Percentiles rank a stretch among this genome's conserved stretches.
These are phyloP conservation scores for Agapanthus africanus DNA, from an alignment of 106 monocot species.

Conservation along the genomic window DNA sequence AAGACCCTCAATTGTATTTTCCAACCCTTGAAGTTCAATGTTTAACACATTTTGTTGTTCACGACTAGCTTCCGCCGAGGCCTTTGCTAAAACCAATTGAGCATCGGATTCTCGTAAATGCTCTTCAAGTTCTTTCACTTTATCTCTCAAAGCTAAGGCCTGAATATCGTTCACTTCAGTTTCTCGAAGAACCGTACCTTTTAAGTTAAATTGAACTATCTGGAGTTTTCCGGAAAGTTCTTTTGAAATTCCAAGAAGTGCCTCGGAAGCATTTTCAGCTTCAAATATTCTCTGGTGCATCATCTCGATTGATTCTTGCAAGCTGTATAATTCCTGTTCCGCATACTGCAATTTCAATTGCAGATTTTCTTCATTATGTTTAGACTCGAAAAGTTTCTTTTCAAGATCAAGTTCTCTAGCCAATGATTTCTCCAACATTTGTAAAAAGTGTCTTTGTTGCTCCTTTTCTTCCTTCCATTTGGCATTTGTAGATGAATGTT, in stretches of 20 bases:
- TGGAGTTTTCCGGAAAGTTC: conserved; percentile 46
- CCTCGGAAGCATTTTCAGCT: conserved; percentile 65
- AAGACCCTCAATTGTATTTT: conserved; percentile 34
- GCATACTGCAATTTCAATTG: conserved; percentile 42
- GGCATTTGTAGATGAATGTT: conserved; percentile 13
- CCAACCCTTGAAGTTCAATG: conserved; percentile 24
- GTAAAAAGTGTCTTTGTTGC: conserved; percentile 61
- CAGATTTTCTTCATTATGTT: conserved; percentile 44
- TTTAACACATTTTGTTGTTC: conserved; percentile 21
- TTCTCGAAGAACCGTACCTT: conserved; percentile 18
- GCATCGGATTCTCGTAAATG: conserved; percentile 33
- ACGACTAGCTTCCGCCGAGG: conserved; percentile 17
- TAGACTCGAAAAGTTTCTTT: conserved; percentile 53
- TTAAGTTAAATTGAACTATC: conserved; percentile 28
- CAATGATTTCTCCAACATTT: conserved; percentile 83
- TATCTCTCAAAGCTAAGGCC: conserved; percentile 24
- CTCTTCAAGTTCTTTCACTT: conserved; percentile 40
- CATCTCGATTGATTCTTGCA: conserved; percentile 51
- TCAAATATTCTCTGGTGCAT: conserved; percentile 38
- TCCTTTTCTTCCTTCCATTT: conserved; percentile 42
- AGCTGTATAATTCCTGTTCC: conserved; percentile 32
- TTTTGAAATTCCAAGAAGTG: conserved; percentile 48
- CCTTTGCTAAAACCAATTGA: conserved; percentile 24
- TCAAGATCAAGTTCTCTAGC: conserved; percentile 89
- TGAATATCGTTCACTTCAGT: conserved; percentile 29